phyloP scores from a whole-genome alignment of 1,139 yeast genomes.

The Kazachstania sp. region DNA sequence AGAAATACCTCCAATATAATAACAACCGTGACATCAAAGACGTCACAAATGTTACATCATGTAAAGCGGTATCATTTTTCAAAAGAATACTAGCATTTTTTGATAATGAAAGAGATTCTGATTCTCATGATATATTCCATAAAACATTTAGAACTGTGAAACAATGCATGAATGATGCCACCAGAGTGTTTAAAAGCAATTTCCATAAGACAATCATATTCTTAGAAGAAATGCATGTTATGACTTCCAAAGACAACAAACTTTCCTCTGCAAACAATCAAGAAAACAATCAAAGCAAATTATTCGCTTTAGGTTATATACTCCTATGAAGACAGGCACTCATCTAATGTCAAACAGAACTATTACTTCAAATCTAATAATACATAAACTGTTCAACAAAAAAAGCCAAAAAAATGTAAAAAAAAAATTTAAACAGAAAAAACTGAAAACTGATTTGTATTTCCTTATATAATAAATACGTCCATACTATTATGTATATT shows the following conservation, averaged over 20 bases:
- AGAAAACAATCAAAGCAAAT: conserved; percentile 1
- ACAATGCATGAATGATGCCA: not conserved
- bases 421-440: no score
- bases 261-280: not conserved
- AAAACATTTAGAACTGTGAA: not conserved
- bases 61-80: not conserved
- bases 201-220: conserved; percentile 1
- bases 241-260: not conserved
- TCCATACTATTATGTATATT: no score
- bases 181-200: not conserved
- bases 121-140: conserved; percentile 1
- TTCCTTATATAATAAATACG: no score
- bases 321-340: not conserved
- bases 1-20: not conserved
- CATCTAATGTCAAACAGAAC: not conserved
- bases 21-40: not conserved
- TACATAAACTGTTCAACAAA: no score
- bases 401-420: no score
- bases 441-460: no score
- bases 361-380: no score
- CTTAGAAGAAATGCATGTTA: not conserved
- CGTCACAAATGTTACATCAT: not conserved
- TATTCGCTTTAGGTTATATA: conserved; percentile 5
- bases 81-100: not conserved
- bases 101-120: conserved; percentile 2